Percentiles rank a stretch among this genome's conserved stretches.
Evolutionary conservation across 306 rosid genomes (phyloP).

Genomic region (Castanea mollissima): DNA sequence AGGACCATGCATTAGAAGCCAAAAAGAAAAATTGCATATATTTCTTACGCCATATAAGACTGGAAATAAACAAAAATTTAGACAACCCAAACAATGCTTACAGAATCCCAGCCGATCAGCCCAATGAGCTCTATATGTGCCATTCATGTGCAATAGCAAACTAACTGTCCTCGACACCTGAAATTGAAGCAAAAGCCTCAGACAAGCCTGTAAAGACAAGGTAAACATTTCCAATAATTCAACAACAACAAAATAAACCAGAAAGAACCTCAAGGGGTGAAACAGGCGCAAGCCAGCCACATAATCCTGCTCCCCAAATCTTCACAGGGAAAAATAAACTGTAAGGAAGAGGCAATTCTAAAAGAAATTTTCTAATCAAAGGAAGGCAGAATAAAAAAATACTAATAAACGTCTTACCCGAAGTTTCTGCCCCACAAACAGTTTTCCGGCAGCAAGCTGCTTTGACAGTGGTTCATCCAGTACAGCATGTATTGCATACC

Average conservation of each 20-base stretch:
- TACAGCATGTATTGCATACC: conserved; percentile 79
- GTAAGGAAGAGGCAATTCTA: conserved; percentile 19
- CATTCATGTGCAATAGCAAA: conserved; percentile 77
- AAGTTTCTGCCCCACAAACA: conserved; percentile 90
- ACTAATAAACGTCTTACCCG: conserved; percentile 46
- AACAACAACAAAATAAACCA: conserved; percentile 9
- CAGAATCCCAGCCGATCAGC: conserved; percentile 82
- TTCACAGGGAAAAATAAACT: conserved; percentile 32
- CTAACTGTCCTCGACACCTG: conserved; percentile 62
- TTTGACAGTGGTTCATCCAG: conserved; percentile 72
- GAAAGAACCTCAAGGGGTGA: conserved; percentile 78
- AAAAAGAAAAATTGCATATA: conserved; percentile 21
- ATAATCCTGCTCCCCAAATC: conserved; percentile 88
- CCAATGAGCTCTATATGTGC: conserved; percentile 94
- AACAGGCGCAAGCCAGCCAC: conserved; percentile 80
- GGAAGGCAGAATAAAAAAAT: neutral
- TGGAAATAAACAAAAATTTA: conserved; percentile 9
- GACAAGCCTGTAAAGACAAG: conserved; percentile 20
- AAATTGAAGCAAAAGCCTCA: conserved; percentile 35
- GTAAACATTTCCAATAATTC: neutral
- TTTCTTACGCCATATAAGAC: conserved; percentile 9
- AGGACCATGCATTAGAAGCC: conserved; percentile 22
- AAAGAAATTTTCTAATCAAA: conserved; percentile 5
- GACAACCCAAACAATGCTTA: conserved; percentile 35
- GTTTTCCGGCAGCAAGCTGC: conserved; percentile 62